These are phyloP conservation scores for Crithidia bombi DNA, from an alignment of 208 protist genomes.

Conservation along the genomic window DNA sequence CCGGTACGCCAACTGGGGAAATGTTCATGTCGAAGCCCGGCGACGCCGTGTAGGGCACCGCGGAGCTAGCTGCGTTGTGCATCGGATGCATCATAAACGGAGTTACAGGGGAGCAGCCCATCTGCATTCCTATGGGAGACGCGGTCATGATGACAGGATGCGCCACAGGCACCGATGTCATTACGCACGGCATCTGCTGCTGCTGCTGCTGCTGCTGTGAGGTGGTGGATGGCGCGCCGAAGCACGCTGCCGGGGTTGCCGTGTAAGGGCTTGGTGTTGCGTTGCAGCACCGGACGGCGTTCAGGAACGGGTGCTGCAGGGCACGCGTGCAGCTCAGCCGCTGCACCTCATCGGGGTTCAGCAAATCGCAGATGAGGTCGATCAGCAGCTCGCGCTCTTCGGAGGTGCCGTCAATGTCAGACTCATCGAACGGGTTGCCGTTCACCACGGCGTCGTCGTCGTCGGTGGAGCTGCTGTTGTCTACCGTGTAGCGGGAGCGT, in stretches of 20 bases:
- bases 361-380: slow-evolving; percentile 66
- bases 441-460: slow-evolving; percentile 25
- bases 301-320: slow-evolving; percentile 63
- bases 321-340: slow-evolving; percentile 75
- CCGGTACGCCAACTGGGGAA: slow-evolving; percentile 9
- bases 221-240: slow-evolving; percentile 7
- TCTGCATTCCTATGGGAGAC: slow-evolving; percentile 25
- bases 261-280: slow-evolving; percentile 21
- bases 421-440: slow-evolving; percentile 31
- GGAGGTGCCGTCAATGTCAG: slow-evolving; percentile 28
- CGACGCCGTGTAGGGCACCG: slow-evolving; percentile 22
- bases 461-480: slow-evolving; percentile 22
- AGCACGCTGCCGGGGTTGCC: slow-evolving; percentile 19
- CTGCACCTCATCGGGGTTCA: slow-evolving; percentile 66
- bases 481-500: slow-evolving; percentile 12
- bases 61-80: slow-evolving; percentile 18
- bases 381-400: slow-evolving; percentile 57
- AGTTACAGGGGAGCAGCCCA: slow-evolving; percentile 32
- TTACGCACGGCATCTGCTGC: slow-evolving; percentile 30
- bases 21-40: slow-evolving; percentile 22
- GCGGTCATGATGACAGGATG: slow-evolving; percentile 27
- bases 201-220: slow-evolving; percentile 15
- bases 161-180: slow-evolving; percentile 16
- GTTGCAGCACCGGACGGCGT: slow-evolving; percentile 11
- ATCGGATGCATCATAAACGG: slow-evolving; percentile 29